Evolutionary conservation across 257 asterid genomes (phyloP).

Genomic region (Ilex aquifolium): DNA sequence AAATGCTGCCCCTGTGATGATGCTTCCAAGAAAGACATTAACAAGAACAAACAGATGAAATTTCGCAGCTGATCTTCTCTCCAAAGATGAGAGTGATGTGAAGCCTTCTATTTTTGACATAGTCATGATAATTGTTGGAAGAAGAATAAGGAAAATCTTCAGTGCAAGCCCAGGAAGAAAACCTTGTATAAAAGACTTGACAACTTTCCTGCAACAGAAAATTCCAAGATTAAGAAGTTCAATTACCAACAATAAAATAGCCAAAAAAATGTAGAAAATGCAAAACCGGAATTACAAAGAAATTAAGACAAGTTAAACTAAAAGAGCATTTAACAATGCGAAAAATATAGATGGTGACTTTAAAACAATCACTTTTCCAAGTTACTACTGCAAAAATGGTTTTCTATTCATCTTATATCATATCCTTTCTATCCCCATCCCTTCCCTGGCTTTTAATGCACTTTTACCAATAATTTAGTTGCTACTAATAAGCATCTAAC

Average conservation of each 20-base stretch:
- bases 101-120: slow-evolving; percentile 78
- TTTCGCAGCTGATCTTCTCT: slow-evolving; percentile 68
- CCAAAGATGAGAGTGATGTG: slow-evolving; percentile 58
- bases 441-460: no score
- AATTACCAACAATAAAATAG: slow-evolving; percentile 2
- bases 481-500: no score
- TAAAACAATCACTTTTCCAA: no score
- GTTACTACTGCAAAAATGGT: no score
- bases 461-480: no score
- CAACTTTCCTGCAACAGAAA: slow-evolving; percentile 35
- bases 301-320: neutral
- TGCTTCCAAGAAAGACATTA: slow-evolving; percentile 82
- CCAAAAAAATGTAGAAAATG: neutral
- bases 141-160: slow-evolving; percentile 56
- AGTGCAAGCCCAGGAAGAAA: slow-evolving; percentile 80
- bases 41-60: slow-evolving; percentile 71
- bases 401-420: no score
- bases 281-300: neutral
- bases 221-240: slow-evolving; percentile 1
- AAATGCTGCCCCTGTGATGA: slow-evolving; percentile 82
- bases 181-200: slow-evolving; percentile 67
- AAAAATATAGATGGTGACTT: neutral
- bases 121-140: slow-evolving; percentile 58
- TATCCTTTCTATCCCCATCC: no score
- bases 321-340: neutral